Percentiles rank a stretch among this genome's conserved stretches.
Conservation (phyloP, 768 basidiomycete genomes). For the Hydnomerulius pinastri region DNA sequence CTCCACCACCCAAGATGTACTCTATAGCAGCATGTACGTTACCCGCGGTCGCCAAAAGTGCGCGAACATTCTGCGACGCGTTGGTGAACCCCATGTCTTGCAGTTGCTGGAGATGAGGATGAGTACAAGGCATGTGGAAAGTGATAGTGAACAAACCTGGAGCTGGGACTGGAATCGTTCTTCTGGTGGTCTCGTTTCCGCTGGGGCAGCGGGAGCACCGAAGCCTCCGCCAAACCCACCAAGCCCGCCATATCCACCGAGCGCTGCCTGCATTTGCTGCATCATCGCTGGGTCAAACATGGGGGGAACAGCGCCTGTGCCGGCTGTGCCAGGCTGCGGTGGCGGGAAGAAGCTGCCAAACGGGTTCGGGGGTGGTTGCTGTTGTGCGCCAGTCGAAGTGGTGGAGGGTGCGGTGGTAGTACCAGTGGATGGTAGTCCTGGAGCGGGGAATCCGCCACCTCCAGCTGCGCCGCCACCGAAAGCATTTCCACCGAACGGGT, state of each 20-base stretch:
- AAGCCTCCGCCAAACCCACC: slow-evolving; percentile 30
- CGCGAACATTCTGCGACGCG: slow-evolving; percentile 86
- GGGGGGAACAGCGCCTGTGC: slow-evolving; percentile 23
- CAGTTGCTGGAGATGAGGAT: slow-evolving; percentile 62
- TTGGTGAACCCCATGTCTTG: slow-evolving; percentile 95
- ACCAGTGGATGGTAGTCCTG: slow-evolving; percentile 50
- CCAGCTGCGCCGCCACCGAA: slow-evolving; percentile 13
- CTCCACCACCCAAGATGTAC: slow-evolving; percentile 84
- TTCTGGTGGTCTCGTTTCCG: slow-evolving; percentile 78
- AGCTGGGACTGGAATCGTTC: slow-evolving; percentile 90
- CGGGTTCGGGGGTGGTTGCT: slow-evolving; percentile 3
- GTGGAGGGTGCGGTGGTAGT: slow-evolving; percentile 28
- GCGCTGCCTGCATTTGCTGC: slow-evolving; percentile 38
- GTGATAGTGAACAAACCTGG: slow-evolving; percentile 47
- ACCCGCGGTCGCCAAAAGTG: slow-evolving; percentile 88
- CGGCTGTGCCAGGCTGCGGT: slow-evolving; percentile 22
- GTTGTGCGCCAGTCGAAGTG: slow-evolving; percentile 7
- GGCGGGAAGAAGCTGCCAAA: slow-evolving; percentile 22
- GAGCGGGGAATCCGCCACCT: slow-evolving; percentile 53
- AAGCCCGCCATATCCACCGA: slow-evolving; percentile 34
- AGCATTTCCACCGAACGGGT: slow-evolving; percentile 19
- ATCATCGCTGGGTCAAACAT: slow-evolving; percentile 46
- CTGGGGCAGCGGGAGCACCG: slow-evolving; percentile 41
- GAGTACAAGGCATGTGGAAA: neutral
- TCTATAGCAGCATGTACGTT: slow-evolving; percentile 92